Conservation (phyloP, 208 protist genomes). For the Herpetomonas samuelpessoai region DNA sequence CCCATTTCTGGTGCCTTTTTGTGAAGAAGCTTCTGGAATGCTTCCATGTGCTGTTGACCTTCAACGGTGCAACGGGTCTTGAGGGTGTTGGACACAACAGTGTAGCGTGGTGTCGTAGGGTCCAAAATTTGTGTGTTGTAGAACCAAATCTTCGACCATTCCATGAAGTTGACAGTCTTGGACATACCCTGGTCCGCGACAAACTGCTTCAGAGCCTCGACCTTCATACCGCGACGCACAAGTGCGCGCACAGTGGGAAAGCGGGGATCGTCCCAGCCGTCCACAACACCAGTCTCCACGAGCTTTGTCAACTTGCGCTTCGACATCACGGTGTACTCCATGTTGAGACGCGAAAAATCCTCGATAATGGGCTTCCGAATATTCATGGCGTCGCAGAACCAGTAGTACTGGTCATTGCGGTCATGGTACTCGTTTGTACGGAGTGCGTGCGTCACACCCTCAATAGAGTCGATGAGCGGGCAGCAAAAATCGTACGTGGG, state of each 20-base stretch:
- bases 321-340: slow-evolving; percentile 98
- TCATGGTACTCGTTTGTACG: slow-evolving; percentile 99
- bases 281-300: slow-evolving; percentile 95
- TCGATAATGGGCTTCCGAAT: slow-evolving; percentile 90
- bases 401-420: slow-evolving; percentile 97
- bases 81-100: slow-evolving; percentile 79
- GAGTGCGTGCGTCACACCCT: slow-evolving; percentile 99
- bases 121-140: slow-evolving; percentile 98
- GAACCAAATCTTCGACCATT: slow-evolving; percentile 99
- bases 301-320: slow-evolving; percentile 99
- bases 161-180: slow-evolving; percentile 95
- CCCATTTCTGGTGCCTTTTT: slow-evolving; percentile 95
- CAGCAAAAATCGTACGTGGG: slow-evolving; percentile 99
- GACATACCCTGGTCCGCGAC: slow-evolving; percentile 97
- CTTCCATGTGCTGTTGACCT: slow-evolving; percentile 57
- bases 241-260: slow-evolving; percentile 98
- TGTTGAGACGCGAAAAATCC: slow-evolving; percentile 98
- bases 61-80: slow-evolving; percentile 82
- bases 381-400: slow-evolving; percentile 93
- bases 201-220: slow-evolving; percentile 96
- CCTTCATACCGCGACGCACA: slow-evolving; percentile 96
- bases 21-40: slow-evolving; percentile 77
- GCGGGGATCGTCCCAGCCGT: slow-evolving; percentile 98
- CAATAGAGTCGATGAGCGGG: slow-evolving; percentile 98
- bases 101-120: slow-evolving; percentile 96